Evolutionary conservation across 768 basidiomycete species (phyloP).

Genomic region (Xerocomus spinulosus): DNA sequence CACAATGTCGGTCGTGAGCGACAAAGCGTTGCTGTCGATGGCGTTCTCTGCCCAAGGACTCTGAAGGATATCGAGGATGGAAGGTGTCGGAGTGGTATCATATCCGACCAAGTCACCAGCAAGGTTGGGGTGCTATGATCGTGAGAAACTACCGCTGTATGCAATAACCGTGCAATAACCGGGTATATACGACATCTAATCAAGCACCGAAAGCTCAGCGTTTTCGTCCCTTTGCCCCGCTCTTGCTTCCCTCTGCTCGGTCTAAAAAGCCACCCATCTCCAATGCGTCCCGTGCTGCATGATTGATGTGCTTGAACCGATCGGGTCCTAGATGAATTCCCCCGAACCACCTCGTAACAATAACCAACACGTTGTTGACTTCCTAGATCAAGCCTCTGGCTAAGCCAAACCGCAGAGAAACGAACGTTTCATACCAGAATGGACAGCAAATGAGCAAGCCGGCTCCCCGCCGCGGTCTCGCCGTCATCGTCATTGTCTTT

Average conservation of each 20-base stretch:
- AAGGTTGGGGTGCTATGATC: neutral
- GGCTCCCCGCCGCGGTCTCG: constrained; percentile 87
- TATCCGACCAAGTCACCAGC: constrained; percentile 1
- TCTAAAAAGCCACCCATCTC: constrained; percentile 86
- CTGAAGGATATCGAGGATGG: constrained; percentile 17
- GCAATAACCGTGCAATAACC: too few species aligned
- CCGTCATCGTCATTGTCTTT: constrained; percentile 94
- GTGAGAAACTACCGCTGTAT: neutral
- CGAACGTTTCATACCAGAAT: constrained; percentile 55
- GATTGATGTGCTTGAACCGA: constrained; percentile 90
- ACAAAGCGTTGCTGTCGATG: constrained; percentile 1
- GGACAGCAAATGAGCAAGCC: constrained; percentile 86
- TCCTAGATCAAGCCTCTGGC: constrained; percentile 45
- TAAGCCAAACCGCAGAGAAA: too few species aligned
- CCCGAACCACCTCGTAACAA: constrained; percentile 93
- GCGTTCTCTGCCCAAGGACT: constrained; percentile 15
- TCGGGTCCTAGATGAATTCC: constrained; percentile 89
- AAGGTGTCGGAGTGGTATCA: constrained; percentile 13
- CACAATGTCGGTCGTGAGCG: constrained; percentile 12
- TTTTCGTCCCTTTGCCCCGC: constrained; percentile 24
- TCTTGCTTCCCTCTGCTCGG: constrained; percentile 29
- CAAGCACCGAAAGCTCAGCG: constrained; percentile 20
- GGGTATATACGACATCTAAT: too few species aligned
- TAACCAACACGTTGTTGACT: constrained; percentile 76
- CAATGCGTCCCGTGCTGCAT: constrained; percentile 88